Conservation (phyloP, 495 filamentous ascomycete genomes). For the Penicillium tannophilum region DNA sequence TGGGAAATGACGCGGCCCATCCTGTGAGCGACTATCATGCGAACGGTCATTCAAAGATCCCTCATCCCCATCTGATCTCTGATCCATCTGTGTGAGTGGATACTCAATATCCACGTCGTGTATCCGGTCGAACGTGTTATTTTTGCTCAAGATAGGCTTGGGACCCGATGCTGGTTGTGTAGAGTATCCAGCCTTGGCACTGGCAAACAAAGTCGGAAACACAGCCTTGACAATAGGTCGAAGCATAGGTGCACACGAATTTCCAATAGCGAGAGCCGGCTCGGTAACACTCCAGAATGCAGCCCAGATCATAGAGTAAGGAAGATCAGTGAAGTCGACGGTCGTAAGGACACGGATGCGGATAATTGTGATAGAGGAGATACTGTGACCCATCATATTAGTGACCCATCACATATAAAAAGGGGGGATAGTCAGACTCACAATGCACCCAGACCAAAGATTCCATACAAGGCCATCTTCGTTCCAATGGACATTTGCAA, state of each 20-base stretch:
- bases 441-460: conserved; percentile 27
- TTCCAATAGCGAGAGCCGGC: conserved; percentile 23
- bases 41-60: conserved; percentile 15
- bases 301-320: conserved; percentile 31
- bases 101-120: conserved; percentile 22
- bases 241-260: conserved; percentile 29
- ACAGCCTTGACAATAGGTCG: conserved; percentile 21
- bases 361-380: conserved; percentile 29
- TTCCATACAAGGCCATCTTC: conserved; percentile 23
- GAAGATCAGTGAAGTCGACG: conserved; percentile 22
- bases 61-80: background rate
- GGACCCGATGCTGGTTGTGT: conserved; percentile 12
- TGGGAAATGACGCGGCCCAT: conserved; percentile 5
- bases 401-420: too few species aligned
- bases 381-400: conserved; percentile 9
- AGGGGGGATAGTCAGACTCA: background rate
- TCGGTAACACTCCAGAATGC: conserved; percentile 31
- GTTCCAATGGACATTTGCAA: conserved; percentile 32
- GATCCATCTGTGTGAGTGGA: conserved; percentile 17
- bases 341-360: conserved; percentile 27
- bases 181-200: conserved; percentile 16
- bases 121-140: conserved; percentile 11
- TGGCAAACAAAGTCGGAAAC: conserved; percentile 21
- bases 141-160: conserved; percentile 10
- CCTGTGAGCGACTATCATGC: conserved; percentile 13